Evolutionary conservation across 2,329 filamentous ascomycete species (phyloP).

Genomic region (Curvularia lunata): DNA sequence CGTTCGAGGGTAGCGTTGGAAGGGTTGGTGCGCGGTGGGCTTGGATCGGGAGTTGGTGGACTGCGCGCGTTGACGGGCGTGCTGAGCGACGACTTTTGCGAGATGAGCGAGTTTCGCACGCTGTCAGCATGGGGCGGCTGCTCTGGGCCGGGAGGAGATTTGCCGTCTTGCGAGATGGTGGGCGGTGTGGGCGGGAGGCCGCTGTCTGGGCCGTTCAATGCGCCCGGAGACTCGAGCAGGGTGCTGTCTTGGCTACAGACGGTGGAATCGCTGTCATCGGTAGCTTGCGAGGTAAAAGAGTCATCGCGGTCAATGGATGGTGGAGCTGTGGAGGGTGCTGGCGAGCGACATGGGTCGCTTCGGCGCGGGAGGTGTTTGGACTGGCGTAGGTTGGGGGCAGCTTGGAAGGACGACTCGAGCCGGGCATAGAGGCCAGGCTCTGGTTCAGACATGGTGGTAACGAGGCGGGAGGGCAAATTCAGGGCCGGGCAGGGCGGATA

Average conservation of each 20-base stretch:
- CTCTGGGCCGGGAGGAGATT: constrained; percentile 29
- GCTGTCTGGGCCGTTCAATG: constrained; percentile 38
- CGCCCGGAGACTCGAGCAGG: constrained; percentile 37
- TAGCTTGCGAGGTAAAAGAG: constrained; percentile 34
- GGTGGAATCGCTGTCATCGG: constrained; percentile 37
- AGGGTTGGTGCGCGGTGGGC: constrained; percentile 41
- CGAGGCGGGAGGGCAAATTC: not conserved
- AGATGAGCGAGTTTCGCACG: constrained; percentile 47
- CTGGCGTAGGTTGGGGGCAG: constrained; percentile 34
- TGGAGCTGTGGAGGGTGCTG: constrained; percentile 25
- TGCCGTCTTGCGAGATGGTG: constrained; percentile 46
- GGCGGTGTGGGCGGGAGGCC: constrained; percentile 56
- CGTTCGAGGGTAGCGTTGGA: constrained; percentile 33
- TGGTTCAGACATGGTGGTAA: constrained; percentile 32
- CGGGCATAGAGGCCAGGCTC: constrained; percentile 36
- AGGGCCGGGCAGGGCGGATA: not conserved
- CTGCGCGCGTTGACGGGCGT: constrained; percentile 53
- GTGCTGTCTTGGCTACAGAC: constrained; percentile 35
- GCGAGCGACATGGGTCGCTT: constrained; percentile 33
- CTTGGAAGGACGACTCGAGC: constrained; percentile 43
- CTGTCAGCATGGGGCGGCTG: constrained; percentile 49
- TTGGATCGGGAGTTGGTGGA: constrained; percentile 49
- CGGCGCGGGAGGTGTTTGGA: constrained; percentile 38
- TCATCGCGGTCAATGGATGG: constrained; percentile 29
- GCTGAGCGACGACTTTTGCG: constrained; percentile 49